Percentiles rank a stretch among this genome's conserved stretches.
phyloP scores from a whole-genome alignment of 2,329 filamentous ascomycete species.

The Fusarium aywerte region DNA sequence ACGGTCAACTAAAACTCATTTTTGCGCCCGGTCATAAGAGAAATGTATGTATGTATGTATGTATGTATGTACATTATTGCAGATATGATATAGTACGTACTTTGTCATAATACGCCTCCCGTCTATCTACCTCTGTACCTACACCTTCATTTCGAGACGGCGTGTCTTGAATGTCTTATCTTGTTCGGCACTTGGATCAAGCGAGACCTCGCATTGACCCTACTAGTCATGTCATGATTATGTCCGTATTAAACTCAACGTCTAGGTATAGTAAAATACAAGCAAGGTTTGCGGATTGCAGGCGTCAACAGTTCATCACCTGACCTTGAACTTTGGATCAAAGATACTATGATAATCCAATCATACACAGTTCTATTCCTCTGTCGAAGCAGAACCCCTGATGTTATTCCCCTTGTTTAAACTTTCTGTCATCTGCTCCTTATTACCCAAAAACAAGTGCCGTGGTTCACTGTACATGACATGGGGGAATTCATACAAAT shows the following conservation, averaged over 20 bases:
- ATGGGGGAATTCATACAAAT: not conserved
- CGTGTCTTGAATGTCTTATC: conserved; percentile 12
- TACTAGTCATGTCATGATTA: not conserved
- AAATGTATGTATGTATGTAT: conserved; percentile 3
- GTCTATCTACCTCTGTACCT: conserved; percentile 25
- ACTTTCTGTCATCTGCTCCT: not conserved
- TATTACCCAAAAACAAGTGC: conserved; percentile 24
- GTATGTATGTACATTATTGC: conserved; percentile 4
- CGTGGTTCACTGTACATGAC: conserved; percentile 18
- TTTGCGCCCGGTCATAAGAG: conserved; percentile 28
- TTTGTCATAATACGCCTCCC: conserved; percentile 17
- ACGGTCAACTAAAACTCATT: conserved; percentile 28
- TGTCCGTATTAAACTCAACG: not conserved
- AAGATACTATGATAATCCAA: not conserved
- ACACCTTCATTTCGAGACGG: conserved; percentile 10
- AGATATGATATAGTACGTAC: not conserved
- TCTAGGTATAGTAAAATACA: conserved; percentile 4
- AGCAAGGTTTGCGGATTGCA: conserved; percentile 37
- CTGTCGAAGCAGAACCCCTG: not conserved
- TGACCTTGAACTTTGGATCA: conserved; percentile 40
- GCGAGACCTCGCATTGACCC: conserved; percentile 6
- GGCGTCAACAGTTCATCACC: conserved; percentile 43
- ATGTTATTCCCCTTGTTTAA: not conserved
- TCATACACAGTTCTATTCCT: not conserved
- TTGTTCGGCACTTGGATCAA: conserved; percentile 28